Base-by-base conservation (phyloP, 257 asterid genomes). In the Nicotiana benthamiana region DNA sequence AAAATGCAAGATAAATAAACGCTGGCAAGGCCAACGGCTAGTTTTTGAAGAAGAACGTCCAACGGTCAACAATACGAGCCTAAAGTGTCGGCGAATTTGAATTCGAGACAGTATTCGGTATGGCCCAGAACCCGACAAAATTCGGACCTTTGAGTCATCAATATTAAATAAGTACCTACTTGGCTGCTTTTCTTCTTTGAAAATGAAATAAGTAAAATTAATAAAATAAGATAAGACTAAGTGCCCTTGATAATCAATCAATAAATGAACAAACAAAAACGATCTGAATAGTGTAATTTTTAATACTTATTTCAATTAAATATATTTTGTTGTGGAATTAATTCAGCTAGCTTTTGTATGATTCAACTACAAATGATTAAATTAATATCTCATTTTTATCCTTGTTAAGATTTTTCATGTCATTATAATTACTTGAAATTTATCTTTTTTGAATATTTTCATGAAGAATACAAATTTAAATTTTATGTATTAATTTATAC, bases 11-110 rank as follows among this genome's bases (percentile, higher is more conserved):
- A 70, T 40, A 70, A 43, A 20, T 20, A 20, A 70, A 43, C 2
- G 77, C 70, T 77, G 81, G 36, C 72, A 77, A 9, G 36, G 26
- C 24, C 40, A 77, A 77, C 81, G 81, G 81, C 81, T 77, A 77
- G 81, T 72, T 77, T 54, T 77, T 34, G 72, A 60, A 77, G 34
- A 59, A 30, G 40, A 77, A 10, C 2, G 68, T 20, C 59, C 59
- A 77, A 77, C 81, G 81, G 81, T 77, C 72, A 77, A 43, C 26
- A 59, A 43, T 43, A 59, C 28, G 5, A 62, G 54, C 57, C 68
- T 32, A n/a, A 77, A 77, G 15, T 77, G 81, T 77, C 72, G 81
- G 70, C 72, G 20, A 59, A n/a, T 77, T 77, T 77, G 68, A 77
- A 59, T 30, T 61, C 36, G 11, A 72, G 28, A 46, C 24, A 46